A percentile compares a stretch with the other conserved stretches of the same genome.
phyloP scores from a whole-genome alignment of 768 basidiomycete genomes.

The Rhodocollybia butyracea region DNA sequence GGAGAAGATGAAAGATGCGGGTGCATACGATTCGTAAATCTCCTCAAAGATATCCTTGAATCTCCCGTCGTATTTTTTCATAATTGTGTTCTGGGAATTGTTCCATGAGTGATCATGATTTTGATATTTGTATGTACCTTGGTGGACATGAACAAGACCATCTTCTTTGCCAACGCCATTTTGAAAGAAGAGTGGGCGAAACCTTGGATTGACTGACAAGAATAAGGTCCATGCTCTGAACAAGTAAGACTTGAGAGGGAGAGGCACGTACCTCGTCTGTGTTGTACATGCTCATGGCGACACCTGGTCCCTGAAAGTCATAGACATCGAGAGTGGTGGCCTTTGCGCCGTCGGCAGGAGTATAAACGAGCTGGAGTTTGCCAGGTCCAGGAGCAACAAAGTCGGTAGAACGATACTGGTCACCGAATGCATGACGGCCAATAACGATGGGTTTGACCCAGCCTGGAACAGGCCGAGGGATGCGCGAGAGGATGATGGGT shows the following conservation, averaged over 20 bases:
- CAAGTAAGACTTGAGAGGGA: neutral
- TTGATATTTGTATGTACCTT: too few relatives aligned
- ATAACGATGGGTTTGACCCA: slow-evolving; percentile 97
- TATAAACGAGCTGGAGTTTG: slow-evolving; percentile 90
- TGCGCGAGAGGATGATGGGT: slow-evolving; percentile 87
- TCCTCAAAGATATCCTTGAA: slow-evolving; percentile 99
- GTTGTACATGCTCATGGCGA: slow-evolving; percentile 98
- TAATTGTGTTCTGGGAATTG: slow-evolving; percentile 93
- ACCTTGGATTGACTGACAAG: slow-evolving; percentile 74
- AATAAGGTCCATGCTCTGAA: neutral
- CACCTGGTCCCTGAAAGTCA: slow-evolving; percentile 89
- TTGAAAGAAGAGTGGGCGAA: slow-evolving; percentile 99
- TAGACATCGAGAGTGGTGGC: slow-evolving; percentile 78
- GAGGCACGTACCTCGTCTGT: slow-evolving; percentile 71
- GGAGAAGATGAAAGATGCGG: neutral
- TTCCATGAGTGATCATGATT: too few relatives aligned
- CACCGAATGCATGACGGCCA: slow-evolving; percentile 96
- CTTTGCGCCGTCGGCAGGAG: slow-evolving; percentile 71
- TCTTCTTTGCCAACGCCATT: slow-evolving; percentile 82
- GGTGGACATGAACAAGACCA: slow-evolving; percentile 93
- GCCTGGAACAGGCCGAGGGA: slow-evolving; percentile 93
- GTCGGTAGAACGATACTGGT: slow-evolving; percentile 97
- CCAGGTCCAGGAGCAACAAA: slow-evolving; percentile 89
- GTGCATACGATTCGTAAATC: slow-evolving; percentile 67
- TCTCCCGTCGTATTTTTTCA: slow-evolving; percentile 97